Conservation (phyloP, 78 protist species). For the Cavenderia fasciculata region DNA sequence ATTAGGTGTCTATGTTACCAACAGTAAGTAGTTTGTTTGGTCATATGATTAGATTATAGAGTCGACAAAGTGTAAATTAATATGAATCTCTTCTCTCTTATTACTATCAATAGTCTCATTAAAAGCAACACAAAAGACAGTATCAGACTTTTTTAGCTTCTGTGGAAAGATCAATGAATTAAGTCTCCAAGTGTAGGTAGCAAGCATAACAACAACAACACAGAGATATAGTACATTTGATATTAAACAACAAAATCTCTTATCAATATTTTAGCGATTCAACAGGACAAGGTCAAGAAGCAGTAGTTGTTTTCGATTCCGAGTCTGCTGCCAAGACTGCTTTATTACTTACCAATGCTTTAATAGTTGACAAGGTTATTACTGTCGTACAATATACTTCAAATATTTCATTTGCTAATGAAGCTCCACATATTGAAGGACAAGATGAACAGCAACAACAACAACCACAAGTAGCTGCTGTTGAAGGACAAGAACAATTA, state of each 20-base stretch:
- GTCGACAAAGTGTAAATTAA: too few species aligned
- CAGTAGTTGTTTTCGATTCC: constrained; percentile 75
- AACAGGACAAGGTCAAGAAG: constrained; percentile 36
- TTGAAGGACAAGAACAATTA: not conserved
- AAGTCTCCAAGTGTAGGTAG: constrained; percentile 51
- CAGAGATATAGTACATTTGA: not conserved
- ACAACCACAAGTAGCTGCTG: not conserved
- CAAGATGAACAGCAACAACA: constrained; percentile 12
- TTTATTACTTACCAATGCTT: constrained; percentile 79
- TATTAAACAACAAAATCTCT: not conserved
- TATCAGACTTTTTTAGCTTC: constrained; percentile 78
- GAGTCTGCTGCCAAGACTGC: constrained; percentile 84
- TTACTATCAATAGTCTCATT: constrained; percentile 67
- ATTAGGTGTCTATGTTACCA: too few species aligned
- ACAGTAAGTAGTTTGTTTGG: too few species aligned
- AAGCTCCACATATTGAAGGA: not conserved
- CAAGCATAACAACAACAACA: too few species aligned
- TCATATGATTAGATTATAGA: too few species aligned
- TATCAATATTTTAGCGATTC: not conserved
- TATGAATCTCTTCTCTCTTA: too few species aligned
- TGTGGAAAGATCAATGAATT: constrained; percentile 79
- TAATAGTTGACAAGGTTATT: constrained; percentile 80
- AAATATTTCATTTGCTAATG: too few species aligned
- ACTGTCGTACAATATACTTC: constrained; percentile 56
- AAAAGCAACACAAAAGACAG: constrained; percentile 52